Base-by-base conservation (phyloP, 2,329 filamentous ascomycete species). In the Neofusicoccum laricinum region DNA sequence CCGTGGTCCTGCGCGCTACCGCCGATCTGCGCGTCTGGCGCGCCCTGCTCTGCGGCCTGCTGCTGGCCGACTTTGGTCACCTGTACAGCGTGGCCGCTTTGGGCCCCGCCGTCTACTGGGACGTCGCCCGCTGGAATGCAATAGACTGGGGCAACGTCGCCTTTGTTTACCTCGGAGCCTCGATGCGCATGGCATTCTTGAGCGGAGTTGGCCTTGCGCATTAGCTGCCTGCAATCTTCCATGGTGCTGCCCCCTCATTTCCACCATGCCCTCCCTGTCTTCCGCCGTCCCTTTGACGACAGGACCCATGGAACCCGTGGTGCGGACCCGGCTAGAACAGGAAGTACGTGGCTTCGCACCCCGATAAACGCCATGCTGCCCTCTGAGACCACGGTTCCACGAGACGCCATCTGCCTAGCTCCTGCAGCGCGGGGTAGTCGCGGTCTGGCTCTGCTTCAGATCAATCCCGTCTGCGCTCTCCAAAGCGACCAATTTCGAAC, bases 41-140 rank as follows among this genome's bases (percentile, higher is more conserved):
- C 68, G 81, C 85, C 1, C 81, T 93, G 30, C 79, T 93, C 4
- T 77, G 89, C 50, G 87, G 84, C 41, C 78, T 93, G 65, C 81
- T 93, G 36, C 74, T 93, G 15, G 91, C 89, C n/a, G 91, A 94
- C 75, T 74, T 92, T 38, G 91, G 90, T 3, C 91, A 93, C 75
- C 77, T 93, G 63, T 90, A 88, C 75, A 87, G 86, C 40, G 82
- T 93, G 65, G 78, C 80, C 40, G 79, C 79, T 32, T 79, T 90
- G 34, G 90, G 90, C 0, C 68, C 73, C 12, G 76, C 78, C 8
- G 79, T 91, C n/a, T 92, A 90, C 76, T 90, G 86, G 82, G 80
- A 86, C 68, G 79, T 85, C 32, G 70, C 76, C 68, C 73, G 76
- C 10, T 92, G 89, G 89, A 91, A 90, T 73, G 81, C 82, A 12